These are phyloP conservation scores for Picochlorum sp. DNA, from an alignment of 139 green algal species.

Conservation along the genomic window DNA sequence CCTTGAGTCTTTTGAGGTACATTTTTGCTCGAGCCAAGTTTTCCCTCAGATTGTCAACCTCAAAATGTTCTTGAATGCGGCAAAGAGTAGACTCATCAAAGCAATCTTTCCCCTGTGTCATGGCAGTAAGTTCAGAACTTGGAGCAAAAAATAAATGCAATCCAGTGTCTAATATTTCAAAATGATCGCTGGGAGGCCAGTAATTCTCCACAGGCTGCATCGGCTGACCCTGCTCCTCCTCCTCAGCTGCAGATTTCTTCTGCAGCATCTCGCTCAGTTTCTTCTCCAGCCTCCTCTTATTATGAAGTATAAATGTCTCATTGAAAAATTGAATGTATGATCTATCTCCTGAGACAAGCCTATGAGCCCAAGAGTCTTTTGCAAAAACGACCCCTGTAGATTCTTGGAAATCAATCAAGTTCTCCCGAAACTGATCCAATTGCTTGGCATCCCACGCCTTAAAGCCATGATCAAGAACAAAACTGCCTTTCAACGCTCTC, in stretches of 20 bases:
- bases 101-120: slow-evolving; percentile 8
- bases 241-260: neutral
- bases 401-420: slow-evolving; percentile 10
- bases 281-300: neutral
- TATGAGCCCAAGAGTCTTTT: slow-evolving; percentile 5
- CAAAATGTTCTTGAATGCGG: too few relatives aligned
- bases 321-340: slow-evolving; percentile 8
- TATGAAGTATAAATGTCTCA: neutral
- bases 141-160: neutral
- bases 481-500: slow-evolving; percentile 32
- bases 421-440: slow-evolving; percentile 18
- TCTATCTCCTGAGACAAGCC: slow-evolving; percentile 20
- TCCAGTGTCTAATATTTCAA: slow-evolving; percentile 1
- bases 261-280: neutral
- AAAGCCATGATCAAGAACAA: slow-evolving; percentile 20
- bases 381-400: slow-evolving; percentile 1
- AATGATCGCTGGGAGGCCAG: neutral
- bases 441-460: slow-evolving; percentile 24
- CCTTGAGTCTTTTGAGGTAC: too few relatives aligned
- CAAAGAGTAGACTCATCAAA: neutral
- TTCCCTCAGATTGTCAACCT: too few relatives aligned
- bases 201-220: neutral
- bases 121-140: neutral
- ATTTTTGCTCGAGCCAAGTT: too few relatives aligned
- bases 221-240: neutral